A percentile compares a stretch with the other conserved stretches of the same genome.
Conservation (phyloP, 345 rosid species). For the Gossypium stocksii region DNA sequence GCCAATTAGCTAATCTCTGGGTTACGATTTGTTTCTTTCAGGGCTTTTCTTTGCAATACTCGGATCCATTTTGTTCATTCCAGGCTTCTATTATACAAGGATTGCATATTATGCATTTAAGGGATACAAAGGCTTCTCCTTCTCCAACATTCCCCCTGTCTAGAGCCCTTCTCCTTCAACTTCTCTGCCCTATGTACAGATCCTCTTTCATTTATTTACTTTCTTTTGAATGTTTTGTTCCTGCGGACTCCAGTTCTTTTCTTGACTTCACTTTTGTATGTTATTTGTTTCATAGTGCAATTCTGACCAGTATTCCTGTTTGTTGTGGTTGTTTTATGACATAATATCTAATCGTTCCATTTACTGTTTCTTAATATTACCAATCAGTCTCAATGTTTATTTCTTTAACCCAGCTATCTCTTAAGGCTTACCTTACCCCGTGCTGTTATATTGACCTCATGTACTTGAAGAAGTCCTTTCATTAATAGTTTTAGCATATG, state of each 20-base stretch:
- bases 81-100: conserved; percentile 89
- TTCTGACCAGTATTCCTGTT: not conserved
- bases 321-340: not conserved
- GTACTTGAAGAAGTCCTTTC: not conserved
- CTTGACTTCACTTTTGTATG: conserved; percentile 2
- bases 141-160: conserved; percentile 85
- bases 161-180: conserved; percentile 15
- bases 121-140: conserved; percentile 96
- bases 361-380: not conserved
- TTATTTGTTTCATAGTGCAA: not conserved
- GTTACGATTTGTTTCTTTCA: conserved; percentile 23
- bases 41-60: conserved; percentile 85
- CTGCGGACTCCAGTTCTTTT: not conserved
- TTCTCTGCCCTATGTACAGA: conserved; percentile 23
- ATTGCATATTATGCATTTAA: conserved; percentile 93
- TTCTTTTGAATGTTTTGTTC: not conserved
- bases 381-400: not conserved
- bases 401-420: not conserved
- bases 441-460: not conserved
- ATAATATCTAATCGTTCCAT: not conserved
- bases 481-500: not conserved
- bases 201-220: conserved; percentile 6
- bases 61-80: conserved; percentile 82
- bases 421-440: not conserved
- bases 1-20: not conserved